These are phyloP conservation scores for Hypoxylon fuscum DNA, from an alignment of 495 filamentous ascomycete species.

Conservation along the genomic window DNA sequence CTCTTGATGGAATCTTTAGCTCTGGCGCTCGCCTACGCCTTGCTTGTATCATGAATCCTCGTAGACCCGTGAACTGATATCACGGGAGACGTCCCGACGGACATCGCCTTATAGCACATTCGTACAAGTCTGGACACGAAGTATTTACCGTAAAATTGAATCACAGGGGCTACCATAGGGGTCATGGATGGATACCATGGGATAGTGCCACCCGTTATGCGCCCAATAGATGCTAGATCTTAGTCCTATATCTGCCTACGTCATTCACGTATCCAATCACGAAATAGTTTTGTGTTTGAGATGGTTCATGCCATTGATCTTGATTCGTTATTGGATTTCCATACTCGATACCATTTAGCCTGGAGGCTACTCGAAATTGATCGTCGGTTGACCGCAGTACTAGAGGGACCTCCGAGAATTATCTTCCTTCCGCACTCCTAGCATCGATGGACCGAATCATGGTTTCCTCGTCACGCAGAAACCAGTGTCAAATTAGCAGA, in stretches of 20 bases:
- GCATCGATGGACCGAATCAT: conserved; percentile 10
- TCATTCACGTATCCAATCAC: no score
- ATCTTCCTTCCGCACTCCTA: conserved; percentile 10
- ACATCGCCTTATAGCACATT: not conserved
- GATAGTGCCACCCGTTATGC: not conserved
- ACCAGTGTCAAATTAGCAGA: conserved; percentile 26
- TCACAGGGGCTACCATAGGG: no score
- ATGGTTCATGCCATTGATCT: conserved; percentile 18
- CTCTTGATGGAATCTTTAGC: no score
- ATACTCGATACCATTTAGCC: conserved; percentile 14
- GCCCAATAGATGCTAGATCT: not conserved
- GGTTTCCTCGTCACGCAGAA: conserved; percentile 13
- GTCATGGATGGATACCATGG: not conserved
- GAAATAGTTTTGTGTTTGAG: conserved; percentile 26
- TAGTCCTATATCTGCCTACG: no score
- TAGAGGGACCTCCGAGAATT: conserved; percentile 2
- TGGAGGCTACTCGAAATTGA: conserved; percentile 8
- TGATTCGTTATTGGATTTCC: conserved; percentile 10
- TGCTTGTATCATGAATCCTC: no score
- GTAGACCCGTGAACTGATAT: not conserved
- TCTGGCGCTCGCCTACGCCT: no score
- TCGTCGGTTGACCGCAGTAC: conserved; percentile 16
- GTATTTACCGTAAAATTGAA: no score
- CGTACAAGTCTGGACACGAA: no score
- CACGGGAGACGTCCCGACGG: not conserved